Percentiles rank a stretch among this genome's conserved stretches.
These are phyloP conservation scores for Apophysomyces variabilis DNA, from an alignment of 371 early-diverging fungal genomes.

Conservation along the genomic window DNA sequence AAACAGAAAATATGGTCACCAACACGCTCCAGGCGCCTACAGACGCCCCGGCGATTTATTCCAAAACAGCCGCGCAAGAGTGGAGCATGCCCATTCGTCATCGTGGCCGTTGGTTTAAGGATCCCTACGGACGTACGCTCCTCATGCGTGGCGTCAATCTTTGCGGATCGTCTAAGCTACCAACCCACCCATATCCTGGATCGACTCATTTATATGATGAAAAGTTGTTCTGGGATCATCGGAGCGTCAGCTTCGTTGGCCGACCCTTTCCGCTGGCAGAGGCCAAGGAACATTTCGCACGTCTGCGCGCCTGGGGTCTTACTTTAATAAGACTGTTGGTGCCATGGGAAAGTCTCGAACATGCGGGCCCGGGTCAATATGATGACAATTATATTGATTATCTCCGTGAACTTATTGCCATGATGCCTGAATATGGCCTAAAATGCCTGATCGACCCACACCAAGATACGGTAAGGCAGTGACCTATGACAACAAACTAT, in stretches of 20 bases:
- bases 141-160: constrained; percentile 71
- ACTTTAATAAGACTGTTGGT: constrained; percentile 74
- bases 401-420: constrained; percentile 59
- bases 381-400: constrained; percentile 84
- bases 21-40: constrained; percentile 8
- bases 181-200: constrained; percentile 57
- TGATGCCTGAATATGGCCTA: constrained; percentile 75
- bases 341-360: constrained; percentile 86
- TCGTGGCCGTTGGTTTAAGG: constrained; percentile 57
- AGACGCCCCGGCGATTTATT: background rate
- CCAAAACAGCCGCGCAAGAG: constrained; percentile 29
- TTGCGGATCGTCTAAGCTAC: constrained; percentile 68
- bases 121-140: constrained; percentile 54
- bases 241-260: constrained; percentile 64
- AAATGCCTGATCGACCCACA: constrained; percentile 84
- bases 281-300: constrained; percentile 75
- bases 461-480: constrained; percentile 58
- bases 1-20: constrained; percentile 1
- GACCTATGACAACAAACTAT: background rate
- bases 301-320: constrained; percentile 80
- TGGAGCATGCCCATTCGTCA: constrained; percentile 26
- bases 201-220: constrained; percentile 59
- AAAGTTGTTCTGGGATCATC: constrained; percentile 64
- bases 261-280: constrained; percentile 81
- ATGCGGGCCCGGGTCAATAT: constrained; percentile 74